Percentiles rank a stretch among this genome's conserved stretches.
phyloP scores from a whole-genome alignment of 2,329 filamentous ascomycete genomes.

The Drechslera avenae region DNA sequence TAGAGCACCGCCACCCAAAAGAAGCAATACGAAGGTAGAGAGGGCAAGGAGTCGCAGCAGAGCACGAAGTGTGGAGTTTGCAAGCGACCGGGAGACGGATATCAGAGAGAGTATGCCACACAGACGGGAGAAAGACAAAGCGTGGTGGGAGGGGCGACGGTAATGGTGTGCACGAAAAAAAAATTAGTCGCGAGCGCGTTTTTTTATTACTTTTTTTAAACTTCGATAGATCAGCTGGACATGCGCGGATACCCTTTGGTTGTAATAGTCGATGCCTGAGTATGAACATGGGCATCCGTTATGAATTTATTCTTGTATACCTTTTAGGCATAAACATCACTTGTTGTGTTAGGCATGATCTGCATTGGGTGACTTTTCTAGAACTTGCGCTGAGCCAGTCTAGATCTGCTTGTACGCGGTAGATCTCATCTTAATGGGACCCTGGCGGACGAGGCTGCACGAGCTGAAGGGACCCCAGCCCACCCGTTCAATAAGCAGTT shows the following conservation, averaged over 20 bases:
- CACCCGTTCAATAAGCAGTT: constrained; percentile 1
- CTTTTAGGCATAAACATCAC: no score
- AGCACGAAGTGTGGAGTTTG: constrained; percentile 33
- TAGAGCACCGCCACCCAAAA: constrained; percentile 5
- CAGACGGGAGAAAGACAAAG: constrained; percentile 37
- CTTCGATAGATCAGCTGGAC: constrained; percentile 8
- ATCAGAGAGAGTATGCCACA: constrained; percentile 44
- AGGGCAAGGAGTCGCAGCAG: constrained; percentile 25
- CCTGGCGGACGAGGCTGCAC: constrained; percentile 2
- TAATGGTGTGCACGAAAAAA: neutral
- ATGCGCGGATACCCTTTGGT: constrained; percentile 16
- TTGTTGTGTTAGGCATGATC: no score
- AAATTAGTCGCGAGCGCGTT: neutral
- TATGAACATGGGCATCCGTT: no score
- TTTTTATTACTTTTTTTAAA: neutral
- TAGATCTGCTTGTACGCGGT: neutral
- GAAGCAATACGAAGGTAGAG: constrained; percentile 21
- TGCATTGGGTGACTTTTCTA: no score
- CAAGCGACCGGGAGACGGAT: constrained; percentile 38
- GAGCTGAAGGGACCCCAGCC: constrained; percentile 4
- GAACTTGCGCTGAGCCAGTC: neutral
- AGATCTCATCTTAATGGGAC: constrained; percentile 3
- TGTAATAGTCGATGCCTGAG: constrained; percentile 2
- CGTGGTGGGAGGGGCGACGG: constrained; percentile 43
- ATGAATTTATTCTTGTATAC: no score